Conservation (phyloP, 495 filamentous ascomycete genomes). For the Chaetomium tenue region DNA sequence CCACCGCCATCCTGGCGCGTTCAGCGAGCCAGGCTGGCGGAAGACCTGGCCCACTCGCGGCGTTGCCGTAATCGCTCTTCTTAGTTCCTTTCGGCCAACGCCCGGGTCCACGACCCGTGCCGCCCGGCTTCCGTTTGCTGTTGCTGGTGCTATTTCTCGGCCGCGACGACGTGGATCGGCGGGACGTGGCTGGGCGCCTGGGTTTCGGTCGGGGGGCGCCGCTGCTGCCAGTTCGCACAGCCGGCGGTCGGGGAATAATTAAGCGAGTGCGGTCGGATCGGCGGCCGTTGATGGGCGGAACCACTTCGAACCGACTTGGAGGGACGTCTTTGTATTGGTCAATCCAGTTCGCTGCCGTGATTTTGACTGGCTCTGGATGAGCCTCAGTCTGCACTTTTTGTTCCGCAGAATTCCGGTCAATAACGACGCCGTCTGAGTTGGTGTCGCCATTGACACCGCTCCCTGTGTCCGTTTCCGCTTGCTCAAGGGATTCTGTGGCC, state of each 20-base stretch:
- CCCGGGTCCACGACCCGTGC: slow-evolving; percentile 52
- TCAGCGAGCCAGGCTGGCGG: slow-evolving; percentile 49
- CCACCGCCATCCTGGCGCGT: slow-evolving; percentile 30
- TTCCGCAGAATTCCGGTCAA: slow-evolving; percentile 28
- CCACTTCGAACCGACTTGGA: slow-evolving; percentile 77
- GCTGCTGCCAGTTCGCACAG: slow-evolving; percentile 23
- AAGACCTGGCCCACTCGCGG: slow-evolving; percentile 54
- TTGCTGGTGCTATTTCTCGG: slow-evolving; percentile 31
- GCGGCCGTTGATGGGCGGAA: slow-evolving; percentile 61
- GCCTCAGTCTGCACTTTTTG: slow-evolving; percentile 24
- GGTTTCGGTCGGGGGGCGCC: slow-evolving; percentile 30
- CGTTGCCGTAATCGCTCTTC: slow-evolving; percentile 57
- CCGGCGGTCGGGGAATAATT: slow-evolving; percentile 34
- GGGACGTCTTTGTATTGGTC: slow-evolving; percentile 59
- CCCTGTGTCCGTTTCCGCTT: background rate
- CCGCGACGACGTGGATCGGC: slow-evolving; percentile 33
- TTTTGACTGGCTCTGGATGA: slow-evolving; percentile 25
- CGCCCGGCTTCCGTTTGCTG: slow-evolving; percentile 49
- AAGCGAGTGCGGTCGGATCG: slow-evolving; percentile 33
- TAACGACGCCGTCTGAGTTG: slow-evolving; percentile 29
- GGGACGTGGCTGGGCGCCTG: slow-evolving; percentile 27
- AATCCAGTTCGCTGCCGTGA: slow-evolving; percentile 36
- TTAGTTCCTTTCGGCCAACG: slow-evolving; percentile 57
- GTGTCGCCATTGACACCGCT: slow-evolving; percentile 10
- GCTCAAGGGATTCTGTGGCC: background rate